phyloP scores from a whole-genome alignment of 2,329 filamentous ascomycete species.

The Penicillium sp. region DNA sequence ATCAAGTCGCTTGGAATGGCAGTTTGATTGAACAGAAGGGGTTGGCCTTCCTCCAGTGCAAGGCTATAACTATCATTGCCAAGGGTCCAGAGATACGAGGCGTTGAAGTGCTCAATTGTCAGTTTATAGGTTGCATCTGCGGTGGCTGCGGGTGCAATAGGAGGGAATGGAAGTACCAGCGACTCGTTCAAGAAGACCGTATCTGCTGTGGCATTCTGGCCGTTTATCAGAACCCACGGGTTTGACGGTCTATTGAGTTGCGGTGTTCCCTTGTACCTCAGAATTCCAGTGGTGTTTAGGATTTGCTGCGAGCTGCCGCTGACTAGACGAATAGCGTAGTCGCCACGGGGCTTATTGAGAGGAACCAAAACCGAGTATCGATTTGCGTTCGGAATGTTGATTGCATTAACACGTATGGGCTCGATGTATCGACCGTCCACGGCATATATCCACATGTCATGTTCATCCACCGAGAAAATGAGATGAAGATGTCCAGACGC shows the following conservation, averaged over 20 bases:
- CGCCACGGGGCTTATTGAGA: conserved; percentile 49
- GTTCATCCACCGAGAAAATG: conserved; percentile 50
- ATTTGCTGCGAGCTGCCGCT: conserved; percentile 58
- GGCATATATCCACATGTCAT: conserved; percentile 51
- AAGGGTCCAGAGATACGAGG: conserved; percentile 32
- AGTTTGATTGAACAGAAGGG: conserved; percentile 32
- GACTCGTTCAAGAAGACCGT: conserved; percentile 53
- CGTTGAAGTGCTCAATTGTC: conserved; percentile 24
- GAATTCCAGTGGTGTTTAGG: conserved; percentile 56
- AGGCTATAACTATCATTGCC: conserved; percentile 30
- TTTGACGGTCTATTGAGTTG: conserved; percentile 28
- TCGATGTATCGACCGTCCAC: conserved; percentile 50
- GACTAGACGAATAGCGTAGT: conserved; percentile 61
- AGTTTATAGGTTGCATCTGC: conserved; percentile 48
- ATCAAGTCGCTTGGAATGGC: conserved; percentile 44
- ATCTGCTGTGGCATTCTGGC: conserved; percentile 45
- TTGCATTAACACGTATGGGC: conserved; percentile 43
- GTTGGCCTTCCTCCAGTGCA: conserved; percentile 26
- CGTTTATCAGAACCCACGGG: conserved; percentile 57
- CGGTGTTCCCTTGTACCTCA: conserved; percentile 46
- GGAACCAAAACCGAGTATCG: conserved; percentile 49
- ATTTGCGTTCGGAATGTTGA: conserved; percentile 41
- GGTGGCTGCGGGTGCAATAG: conserved; percentile 45
- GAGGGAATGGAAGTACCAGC: conserved; percentile 53
- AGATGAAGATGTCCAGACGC: conserved; percentile 36